Percentiles rank a stretch among this genome's conserved stretches.
Conservation (phyloP, 2,329 filamentous ascomycete genomes). For the Penicillium sp. region DNA sequence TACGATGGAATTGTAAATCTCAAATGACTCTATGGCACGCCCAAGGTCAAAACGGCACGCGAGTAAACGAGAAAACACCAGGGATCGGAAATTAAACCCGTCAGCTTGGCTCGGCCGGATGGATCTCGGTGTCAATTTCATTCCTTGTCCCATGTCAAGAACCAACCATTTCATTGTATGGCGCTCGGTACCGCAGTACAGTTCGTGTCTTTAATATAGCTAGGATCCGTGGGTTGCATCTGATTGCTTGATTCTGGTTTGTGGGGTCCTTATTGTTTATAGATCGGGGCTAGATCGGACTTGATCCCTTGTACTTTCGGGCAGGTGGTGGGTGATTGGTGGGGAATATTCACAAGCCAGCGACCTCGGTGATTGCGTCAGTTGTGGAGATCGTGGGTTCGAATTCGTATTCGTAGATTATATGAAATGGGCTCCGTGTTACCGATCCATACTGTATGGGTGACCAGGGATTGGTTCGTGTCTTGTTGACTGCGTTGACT, state of each 20-base stretch:
- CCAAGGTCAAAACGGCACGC: no score
- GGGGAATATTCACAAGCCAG: neutral
- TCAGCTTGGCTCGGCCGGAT: neutral
- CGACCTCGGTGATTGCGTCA: neutral
- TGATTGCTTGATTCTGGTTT: neutral
- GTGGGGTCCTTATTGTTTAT: neutral
- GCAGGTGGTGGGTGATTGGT: neutral
- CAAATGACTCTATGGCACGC: no score
- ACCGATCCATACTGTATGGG: no score
- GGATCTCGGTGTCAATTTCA: neutral
- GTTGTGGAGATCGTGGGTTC: neutral
- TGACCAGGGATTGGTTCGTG: neutral
- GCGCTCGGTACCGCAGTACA: neutral
- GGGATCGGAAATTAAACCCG: neutral
- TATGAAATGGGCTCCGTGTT: neutral
- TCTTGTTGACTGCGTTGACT: neutral
- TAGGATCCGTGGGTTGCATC: neutral
- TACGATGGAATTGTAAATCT: no score
- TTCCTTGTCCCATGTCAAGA: neutral
- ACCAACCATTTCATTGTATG: neutral
- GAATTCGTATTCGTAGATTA: neutral
- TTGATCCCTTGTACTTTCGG: neutral
- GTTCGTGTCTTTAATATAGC: neutral
- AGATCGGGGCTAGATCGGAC: neutral
- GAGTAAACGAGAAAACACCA: neutral